Evolutionary conservation across 768 basidiomycete species (phyloP).

Genomic region (Naganishia vishniacii): DNA sequence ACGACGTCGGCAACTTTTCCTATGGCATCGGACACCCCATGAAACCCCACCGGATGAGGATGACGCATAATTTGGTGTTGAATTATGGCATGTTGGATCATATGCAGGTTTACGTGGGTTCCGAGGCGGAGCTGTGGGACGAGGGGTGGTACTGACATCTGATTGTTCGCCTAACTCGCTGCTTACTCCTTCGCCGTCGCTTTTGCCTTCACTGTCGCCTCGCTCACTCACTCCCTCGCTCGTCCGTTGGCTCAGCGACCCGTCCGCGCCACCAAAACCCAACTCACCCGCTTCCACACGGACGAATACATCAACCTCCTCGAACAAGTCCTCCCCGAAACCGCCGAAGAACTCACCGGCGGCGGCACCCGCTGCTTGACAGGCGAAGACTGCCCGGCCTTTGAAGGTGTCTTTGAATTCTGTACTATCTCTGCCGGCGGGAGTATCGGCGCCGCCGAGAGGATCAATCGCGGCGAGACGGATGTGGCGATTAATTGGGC

Average conservation of each 20-base stretch:
- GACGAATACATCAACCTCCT: conserved; percentile 97
- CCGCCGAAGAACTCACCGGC: conserved; percentile 74
- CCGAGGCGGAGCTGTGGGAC: neutral
- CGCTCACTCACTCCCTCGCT: neutral
- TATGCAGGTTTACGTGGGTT: conserved; percentile 81
- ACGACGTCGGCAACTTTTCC: conserved; percentile 61
- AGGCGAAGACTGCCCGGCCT: conserved; percentile 93
- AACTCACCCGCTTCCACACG: conserved; percentile 92
- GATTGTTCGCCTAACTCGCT: neutral
- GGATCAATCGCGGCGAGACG: conserved; percentile 69
- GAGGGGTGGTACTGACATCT: neutral
- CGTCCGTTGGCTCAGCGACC: too few relatives aligned
- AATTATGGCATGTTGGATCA: conserved; percentile 89
- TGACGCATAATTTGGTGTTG: conserved; percentile 84
- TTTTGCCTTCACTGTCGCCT: neutral
- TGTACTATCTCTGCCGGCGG: conserved; percentile 95
- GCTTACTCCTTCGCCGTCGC: neutral
- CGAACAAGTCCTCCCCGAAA: conserved; percentile 82
- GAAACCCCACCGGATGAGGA: conserved; percentile 92
- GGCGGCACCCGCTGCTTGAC: conserved; percentile 74
- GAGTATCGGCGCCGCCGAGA: conserved; percentile 79
- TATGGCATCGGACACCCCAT: conserved; percentile 87
- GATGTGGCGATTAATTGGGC: conserved; percentile 94
- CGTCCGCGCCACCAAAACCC: conserved; percentile 62
- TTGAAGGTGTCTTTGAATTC: conserved; percentile 94